Base-by-base conservation (phyloP, 129 eudicot genomes). In the Centrapalus pauciflorus region DNA sequence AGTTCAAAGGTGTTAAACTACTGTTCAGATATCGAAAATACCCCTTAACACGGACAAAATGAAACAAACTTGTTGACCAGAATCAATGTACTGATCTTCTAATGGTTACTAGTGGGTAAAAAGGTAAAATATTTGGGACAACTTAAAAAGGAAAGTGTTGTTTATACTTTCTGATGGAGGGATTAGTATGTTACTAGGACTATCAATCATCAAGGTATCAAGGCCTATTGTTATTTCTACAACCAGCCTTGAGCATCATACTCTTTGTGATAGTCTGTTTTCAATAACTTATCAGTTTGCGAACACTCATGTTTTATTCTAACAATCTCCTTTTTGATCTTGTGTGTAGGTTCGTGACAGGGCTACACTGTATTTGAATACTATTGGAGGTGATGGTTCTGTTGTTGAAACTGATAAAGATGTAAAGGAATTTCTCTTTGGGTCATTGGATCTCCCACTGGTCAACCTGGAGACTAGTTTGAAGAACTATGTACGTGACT, bases 281-380 rank as follows among this genome's bases (percentile, higher is more conserved):
- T 34, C 40, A 51, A 20, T 27, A 14, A 51, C 27, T 51, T 17
- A 21, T 16, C 0, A n/a, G n/a, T n/a, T 28, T 11, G 16, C 14
- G 21, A 16, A 14, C 21, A 3, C 52, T 45, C 52, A 46, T 17
- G 12, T 35, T 17, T 23, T 48, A 34, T 12, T 4, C 66, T 61
- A 14, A 61, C 28, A 20, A 61, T 5, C 45, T 23, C 40, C 9
- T 61, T 27, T 72, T n/a, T 63, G 43, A 40, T 17, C 2, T 69
- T n/a, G 10, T 60, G 26, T 67, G 57, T 75, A 92, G 98, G 98
- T 92, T 76, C 96, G 98, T 67, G 98, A 92, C 74, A 85, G 98
- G 84, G 98, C 98, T 46, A 92, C 98, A 2, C 82, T 92, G 2
- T 88, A 88, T 75, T 55, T 92, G 69, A 85, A 86, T 46, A 88